Evolutionary conservation across 2,329 filamentous ascomycete species (phyloP), one percentile per base, ranked within the genome.

Genomic region (Trichoderma sp.): DNA sequence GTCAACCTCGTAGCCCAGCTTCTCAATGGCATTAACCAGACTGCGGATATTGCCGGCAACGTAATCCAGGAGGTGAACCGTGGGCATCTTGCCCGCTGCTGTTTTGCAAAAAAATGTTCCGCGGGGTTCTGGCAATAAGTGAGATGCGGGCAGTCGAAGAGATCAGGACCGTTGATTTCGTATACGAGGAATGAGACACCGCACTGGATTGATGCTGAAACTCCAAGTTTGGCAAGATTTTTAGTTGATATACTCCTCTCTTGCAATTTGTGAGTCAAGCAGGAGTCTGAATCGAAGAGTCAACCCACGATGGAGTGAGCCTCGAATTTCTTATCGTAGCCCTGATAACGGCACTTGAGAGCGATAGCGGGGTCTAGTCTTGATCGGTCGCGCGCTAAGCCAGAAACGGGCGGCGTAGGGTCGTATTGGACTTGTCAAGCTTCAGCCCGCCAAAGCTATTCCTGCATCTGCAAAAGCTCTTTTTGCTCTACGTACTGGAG

Each of bases 41-140:
- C 94, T 97, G 73, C 95, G 91, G 75, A 99, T 90, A 80, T 99
- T 99, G 77, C 96, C 96, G 71, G 96, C 95, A 73, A 97, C 95
- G 79, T 97, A 98, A 83, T 98, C 85, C 75, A 91, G 81, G 67
- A 96, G 82, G 81, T 95, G 87, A 72, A 95, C 91, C 59, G 87
- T 92, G 72, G 91, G 89, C 91, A 94, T 94, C 61, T 75, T 85
- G 76, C 59, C 66, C 67, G 43, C 30, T 55, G 56, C 21, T 52
- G 58, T n/a, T 43, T 43, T 46, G 63, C 34, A 46, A 28, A 37
- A 28, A 37, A 39, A 64, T 21, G 46, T 49, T 28, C 49, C 49
- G 66, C 51, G 46, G 61, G 51, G 63, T 59, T 56, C 70, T 59
- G 55, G 52, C 59, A 61, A 43, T 24, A 55, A 51, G 63, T 49